Base-by-base conservation (phyloP, 192 early-diverging fungal species). In the Pilobolus umbonatus region DNA sequence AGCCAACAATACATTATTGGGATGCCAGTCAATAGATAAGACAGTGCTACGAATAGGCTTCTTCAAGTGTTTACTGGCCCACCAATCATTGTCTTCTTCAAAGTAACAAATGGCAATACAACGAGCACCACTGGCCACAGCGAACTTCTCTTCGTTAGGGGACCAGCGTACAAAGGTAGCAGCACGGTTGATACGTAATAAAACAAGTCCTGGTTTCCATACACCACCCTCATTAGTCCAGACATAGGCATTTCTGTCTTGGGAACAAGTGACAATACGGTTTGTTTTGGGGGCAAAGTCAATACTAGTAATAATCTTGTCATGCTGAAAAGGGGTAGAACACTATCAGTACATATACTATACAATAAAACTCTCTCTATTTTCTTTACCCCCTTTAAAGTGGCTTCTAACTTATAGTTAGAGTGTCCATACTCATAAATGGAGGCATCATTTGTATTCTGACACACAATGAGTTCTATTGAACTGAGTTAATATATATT, bases 231-330 rank as follows among this genome's bases (percentile, higher is more conserved):
- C 92, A 22, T 85, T 72, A 26, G 80, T 88, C 96, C 96, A 98
- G 34, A 98, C 96, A 69, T 98, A 98, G 21, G 95, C 95, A 65
- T 98, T 98, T 58, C 94, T 84, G 76, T 98, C 96, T 78, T 98
- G 96, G 38, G 94, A 95, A 76, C 95, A 95, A 31, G 94, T 91
- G 11, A 98, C 96, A 35, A 98, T 90, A 26, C 88, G 80, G 80
- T 98, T 97, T 40, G 95, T 88, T 51, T 85, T 82, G 58, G 92
- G 92, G 19, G 96, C 94, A 91, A 92, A 94, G 70, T 98, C 96
- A 64, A 98, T 84, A 44, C 85, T 80, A 4, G 95, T 98, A 30
- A 98, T 92, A 26, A 92, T 84, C 72, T 95, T 86, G 80, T 96
- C 94, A 72, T 98, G 96, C 87, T 87, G 49, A n/a, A 55, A n/a